Percentiles rank a stretch among this genome's conserved stretches.
phyloP scores from a whole-genome alignment of 176 grass and related monocot species.

The Oryza coarctata region DNA sequence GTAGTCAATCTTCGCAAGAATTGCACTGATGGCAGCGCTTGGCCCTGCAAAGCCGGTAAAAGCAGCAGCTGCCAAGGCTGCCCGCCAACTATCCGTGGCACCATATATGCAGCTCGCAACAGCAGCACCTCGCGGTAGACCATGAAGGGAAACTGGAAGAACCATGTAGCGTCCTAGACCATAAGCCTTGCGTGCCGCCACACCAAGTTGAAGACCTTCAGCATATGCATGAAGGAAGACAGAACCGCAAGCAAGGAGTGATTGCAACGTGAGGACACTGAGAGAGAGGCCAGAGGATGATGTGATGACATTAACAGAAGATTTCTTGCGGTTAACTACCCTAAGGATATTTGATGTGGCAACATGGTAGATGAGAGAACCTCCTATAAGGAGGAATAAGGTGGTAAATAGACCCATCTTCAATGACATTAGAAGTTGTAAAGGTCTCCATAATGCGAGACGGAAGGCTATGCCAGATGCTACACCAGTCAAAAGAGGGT shows the following conservation, averaged over 20 bases:
- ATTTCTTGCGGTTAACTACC: constrained; percentile 64
- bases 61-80: constrained; percentile 75
- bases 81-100: constrained; percentile 90
- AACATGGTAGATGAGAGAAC: constrained; percentile 52
- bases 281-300: constrained; percentile 56
- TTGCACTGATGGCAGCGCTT: constrained; percentile 72
- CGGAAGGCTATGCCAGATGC: constrained; percentile 93
- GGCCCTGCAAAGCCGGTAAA: constrained; percentile 82
- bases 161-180: constrained; percentile 96
- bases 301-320: constrained; percentile 55
- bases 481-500: constrained; percentile 81
- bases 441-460: constrained; percentile 83
- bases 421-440: constrained; percentile 74
- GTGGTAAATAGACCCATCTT: constrained; percentile 81
- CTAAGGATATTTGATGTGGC: constrained; percentile 51
- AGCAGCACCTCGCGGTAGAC: constrained; percentile 81
- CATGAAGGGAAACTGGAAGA: constrained; percentile 89
- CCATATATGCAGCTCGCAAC: constrained; percentile 86
- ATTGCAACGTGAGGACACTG: constrained; percentile 77
- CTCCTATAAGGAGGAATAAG: constrained; percentile 51
- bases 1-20: constrained; percentile 80
- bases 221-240: constrained; percentile 82
- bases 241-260: constrained; percentile 76
- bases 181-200: constrained; percentile 86
- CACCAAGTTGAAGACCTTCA: constrained; percentile 88